phyloP scores from a whole-genome alignment of 2,329 filamentous ascomycete genomes.

The Exophiala alcalophila region DNA sequence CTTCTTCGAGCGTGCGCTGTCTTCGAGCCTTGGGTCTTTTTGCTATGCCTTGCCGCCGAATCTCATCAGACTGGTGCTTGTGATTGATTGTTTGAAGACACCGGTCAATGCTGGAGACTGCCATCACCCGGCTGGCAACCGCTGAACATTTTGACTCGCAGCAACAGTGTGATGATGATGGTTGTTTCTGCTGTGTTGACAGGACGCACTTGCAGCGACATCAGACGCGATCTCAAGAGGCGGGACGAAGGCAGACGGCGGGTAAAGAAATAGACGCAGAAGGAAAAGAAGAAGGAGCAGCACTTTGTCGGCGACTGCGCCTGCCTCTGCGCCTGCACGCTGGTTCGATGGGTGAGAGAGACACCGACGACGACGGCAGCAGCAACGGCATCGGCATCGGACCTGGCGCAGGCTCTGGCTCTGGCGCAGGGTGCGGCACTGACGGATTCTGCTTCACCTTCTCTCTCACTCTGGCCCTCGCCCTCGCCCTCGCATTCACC shows the following conservation, averaged over 20 bases:
- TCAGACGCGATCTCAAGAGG: no score
- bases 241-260: slow-evolving; percentile 1
- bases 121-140: slow-evolving; percentile 2
- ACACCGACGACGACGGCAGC: no score
- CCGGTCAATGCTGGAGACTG: slow-evolving; percentile 11
- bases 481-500: slow-evolving; percentile 2
- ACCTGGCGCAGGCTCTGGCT: no score
- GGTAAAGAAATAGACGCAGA: not conserved
- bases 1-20: not conserved
- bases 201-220: no score
- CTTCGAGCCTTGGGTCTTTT: not conserved
- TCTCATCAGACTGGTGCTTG: slow-evolving; percentile 8
- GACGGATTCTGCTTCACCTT: slow-evolving; percentile 15
- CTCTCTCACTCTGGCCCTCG: slow-evolving; percentile 3
- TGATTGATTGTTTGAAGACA: slow-evolving; percentile 1
- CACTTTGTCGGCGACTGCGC: slow-evolving; percentile 3
- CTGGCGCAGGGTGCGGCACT: no score
- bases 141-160: slow-evolving; percentile 20
- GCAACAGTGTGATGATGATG: slow-evolving; percentile 24
- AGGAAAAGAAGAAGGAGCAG: slow-evolving; percentile 2
- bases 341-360: no score
- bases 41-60: slow-evolving; percentile 9
- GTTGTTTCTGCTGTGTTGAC: slow-evolving; percentile 6
- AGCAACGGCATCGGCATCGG: no score
- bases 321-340: slow-evolving; percentile 7